Percentiles rank a stretch among this genome's conserved stretches.
These are phyloP conservation scores for Immersiella caudata DNA, from an alignment of 495 filamentous ascomycete species.

Conservation along the genomic window DNA sequence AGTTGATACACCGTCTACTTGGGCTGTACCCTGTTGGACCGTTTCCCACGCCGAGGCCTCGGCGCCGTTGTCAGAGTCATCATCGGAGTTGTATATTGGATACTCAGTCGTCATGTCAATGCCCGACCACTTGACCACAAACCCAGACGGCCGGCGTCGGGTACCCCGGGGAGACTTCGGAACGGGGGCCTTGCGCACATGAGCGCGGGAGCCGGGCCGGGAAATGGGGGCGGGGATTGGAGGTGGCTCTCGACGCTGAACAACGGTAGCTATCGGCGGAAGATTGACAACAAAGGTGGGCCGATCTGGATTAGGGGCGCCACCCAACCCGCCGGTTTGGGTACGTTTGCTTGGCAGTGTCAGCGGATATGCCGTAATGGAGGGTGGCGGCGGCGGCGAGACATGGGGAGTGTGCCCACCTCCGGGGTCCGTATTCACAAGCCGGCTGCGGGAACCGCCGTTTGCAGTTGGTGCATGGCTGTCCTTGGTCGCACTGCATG, in stretches of 20 bases:
- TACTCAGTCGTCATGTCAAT: constrained; percentile 17
- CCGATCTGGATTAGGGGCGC: constrained; percentile 13
- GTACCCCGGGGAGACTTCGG: constrained; percentile 3
- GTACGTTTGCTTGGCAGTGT: background rate
- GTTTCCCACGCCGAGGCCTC: constrained; percentile 20
- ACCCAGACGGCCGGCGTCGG: background rate
- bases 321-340: background rate
- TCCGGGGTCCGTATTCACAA: constrained; percentile 23
- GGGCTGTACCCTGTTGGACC: background rate
- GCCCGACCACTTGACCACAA: constrained; percentile 17
- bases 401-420: constrained; percentile 7
- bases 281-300: constrained; percentile 15
- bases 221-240: background rate
- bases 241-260: background rate
- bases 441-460: constrained; percentile 20
- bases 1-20: constrained; percentile 3
- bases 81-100: constrained; percentile 14
- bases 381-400: background rate
- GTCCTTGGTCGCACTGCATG: constrained; percentile 25
- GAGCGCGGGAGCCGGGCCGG: background rate
- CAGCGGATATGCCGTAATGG: background rate
- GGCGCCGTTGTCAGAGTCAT: background rate
- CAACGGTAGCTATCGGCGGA: constrained; percentile 9
- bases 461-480: constrained; percentile 26
- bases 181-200: constrained; percentile 15